Evolutionary conservation across 345 rosid genomes (phyloP).

Genomic region (Acer saccharum): DNA sequence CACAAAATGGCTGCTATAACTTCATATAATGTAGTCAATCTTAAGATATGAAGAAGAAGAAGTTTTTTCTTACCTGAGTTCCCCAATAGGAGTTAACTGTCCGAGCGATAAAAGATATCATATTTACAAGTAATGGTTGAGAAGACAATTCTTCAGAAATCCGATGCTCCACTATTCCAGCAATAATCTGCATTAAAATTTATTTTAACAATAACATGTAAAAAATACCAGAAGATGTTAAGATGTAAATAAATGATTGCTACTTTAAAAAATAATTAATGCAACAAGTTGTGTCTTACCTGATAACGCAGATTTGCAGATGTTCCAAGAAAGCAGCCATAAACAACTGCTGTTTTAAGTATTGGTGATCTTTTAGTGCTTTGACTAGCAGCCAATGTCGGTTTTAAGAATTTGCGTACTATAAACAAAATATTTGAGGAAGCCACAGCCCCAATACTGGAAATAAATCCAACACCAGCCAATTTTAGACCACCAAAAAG

Average conservation of each 20-base stretch:
- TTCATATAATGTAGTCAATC: background rate
- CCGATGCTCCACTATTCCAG: constrained; percentile 90
- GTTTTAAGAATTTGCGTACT: constrained; percentile 58
- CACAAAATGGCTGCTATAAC: background rate
- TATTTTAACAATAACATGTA: background rate
- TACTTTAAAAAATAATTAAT: background rate
- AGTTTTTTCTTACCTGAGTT: constrained; percentile 73
- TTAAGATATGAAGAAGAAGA: constrained; percentile 1
- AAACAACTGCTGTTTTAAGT: constrained; percentile 75
- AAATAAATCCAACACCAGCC: constrained; percentile 80
- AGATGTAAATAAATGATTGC: background rate
- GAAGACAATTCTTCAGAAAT: constrained; percentile 78
- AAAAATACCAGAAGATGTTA: background rate
- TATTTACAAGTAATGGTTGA: constrained; percentile 71
- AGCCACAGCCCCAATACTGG: constrained; percentile 84
- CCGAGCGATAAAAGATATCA: constrained; percentile 81
- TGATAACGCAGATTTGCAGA: constrained; percentile 94
- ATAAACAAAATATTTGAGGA: constrained; percentile 67
- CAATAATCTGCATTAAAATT: constrained; percentile 67
- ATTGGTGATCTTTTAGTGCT: constrained; percentile 76
- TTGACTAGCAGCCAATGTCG: constrained; percentile 44
- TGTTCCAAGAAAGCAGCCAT: constrained; percentile 78
- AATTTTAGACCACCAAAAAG: constrained; percentile 84
- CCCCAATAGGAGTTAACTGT: constrained; percentile 90
- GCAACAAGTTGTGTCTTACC: constrained; percentile 40